phyloP scores from a whole-genome alignment of 2,329 filamentous ascomycete genomes.

The Dothistroma septosporum region DNA sequence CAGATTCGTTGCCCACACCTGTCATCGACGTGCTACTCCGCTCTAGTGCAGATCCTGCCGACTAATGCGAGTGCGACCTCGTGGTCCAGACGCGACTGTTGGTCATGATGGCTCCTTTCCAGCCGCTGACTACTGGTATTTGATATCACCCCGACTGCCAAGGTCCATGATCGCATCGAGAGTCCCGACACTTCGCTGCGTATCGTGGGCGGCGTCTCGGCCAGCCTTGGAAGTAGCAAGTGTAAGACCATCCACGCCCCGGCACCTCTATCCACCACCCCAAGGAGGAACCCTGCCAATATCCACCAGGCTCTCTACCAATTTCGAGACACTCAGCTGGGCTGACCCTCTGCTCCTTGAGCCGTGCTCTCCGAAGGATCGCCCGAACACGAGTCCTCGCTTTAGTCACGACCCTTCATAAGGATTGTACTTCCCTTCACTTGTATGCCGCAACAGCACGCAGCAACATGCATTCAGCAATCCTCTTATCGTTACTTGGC shows the following conservation, averaged over 20 bases:
- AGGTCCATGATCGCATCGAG: neutral
- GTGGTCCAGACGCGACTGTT: neutral
- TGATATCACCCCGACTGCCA: neutral
- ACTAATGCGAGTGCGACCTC: neutral
- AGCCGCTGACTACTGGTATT: neutral
- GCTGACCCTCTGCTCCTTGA: neutral
- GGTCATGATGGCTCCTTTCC: neutral
- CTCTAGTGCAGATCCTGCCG: neutral
- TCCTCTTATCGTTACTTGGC: constrained; percentile 24
- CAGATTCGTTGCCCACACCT: neutral
- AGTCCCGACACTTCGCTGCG: neutral
- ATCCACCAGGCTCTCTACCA: neutral
- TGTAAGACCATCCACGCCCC: neutral
- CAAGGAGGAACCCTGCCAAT: neutral
- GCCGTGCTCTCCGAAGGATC: neutral
- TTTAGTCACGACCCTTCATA: neutral
- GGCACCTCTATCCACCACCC: too few relatives aligned
- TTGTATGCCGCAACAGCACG: neutral
- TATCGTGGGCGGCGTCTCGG: too few relatives aligned
- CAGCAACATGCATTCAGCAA: constrained; percentile 22
- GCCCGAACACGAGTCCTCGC: neutral
- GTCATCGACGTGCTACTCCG: neutral
- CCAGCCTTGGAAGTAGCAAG: neutral
- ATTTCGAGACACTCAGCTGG: neutral
- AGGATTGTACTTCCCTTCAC: neutral